Evolutionary conservation across 2,329 filamentous ascomycete species (phyloP).

Genomic region (Fusarium newnesense): DNA sequence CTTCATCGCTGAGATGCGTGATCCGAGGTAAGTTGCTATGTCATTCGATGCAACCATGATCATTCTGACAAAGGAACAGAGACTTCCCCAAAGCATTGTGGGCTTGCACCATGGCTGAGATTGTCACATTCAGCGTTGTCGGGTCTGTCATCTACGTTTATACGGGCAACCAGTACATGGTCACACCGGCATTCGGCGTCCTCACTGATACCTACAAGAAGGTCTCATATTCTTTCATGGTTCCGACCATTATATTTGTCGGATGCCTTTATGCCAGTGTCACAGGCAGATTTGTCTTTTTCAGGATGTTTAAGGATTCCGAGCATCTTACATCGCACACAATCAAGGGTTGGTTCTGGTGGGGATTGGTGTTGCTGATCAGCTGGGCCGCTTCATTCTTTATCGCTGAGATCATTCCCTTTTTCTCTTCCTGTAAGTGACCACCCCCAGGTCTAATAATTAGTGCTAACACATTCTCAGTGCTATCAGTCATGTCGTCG

Average conservation of each 20-base stretch:
- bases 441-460: fast-evolving
- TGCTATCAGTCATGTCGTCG: conserved; percentile 78
- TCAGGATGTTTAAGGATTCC: conserved; percentile 83
- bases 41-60: fast-evolving
- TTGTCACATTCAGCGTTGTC: conserved; percentile 85
- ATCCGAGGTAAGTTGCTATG: conserved; percentile 57
- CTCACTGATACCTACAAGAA: conserved; percentile 84
- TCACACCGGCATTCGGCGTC: conserved; percentile 85
- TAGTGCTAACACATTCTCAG: conserved; percentile 46
- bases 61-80: conserved; percentile 46
- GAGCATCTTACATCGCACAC: conserved; percentile 84
- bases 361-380: conserved; percentile 73
- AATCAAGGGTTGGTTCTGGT: conserved; percentile 79
- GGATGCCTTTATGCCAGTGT: conserved; percentile 92
- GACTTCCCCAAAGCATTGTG: conserved; percentile 95
- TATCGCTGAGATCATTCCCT: conserved; percentile 91
- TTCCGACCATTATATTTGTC: conserved; percentile 90
- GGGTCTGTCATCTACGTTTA: conserved; percentile 84
- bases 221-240: conserved; percentile 92
- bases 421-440: conserved; percentile 78
- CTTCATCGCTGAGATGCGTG: conserved; percentile 94
- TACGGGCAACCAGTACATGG: conserved; percentile 89
- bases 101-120: conserved; percentile 86
- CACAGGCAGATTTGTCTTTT: conserved; percentile 88
- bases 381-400: conserved; percentile 87